Conservation (phyloP, 140 eudicot species). For the Oenanthe javanica region DNA sequence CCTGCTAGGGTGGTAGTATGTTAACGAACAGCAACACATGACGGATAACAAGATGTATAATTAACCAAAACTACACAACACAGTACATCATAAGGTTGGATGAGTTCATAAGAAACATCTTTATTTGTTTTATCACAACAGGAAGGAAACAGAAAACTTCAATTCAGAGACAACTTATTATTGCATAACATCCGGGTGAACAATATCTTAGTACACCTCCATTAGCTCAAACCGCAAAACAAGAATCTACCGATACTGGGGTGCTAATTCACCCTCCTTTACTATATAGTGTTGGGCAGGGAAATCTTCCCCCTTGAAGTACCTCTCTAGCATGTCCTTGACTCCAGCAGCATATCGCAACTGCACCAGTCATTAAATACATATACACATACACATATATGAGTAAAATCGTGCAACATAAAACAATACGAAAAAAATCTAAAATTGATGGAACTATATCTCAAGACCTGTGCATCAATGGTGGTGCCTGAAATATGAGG, state of each 20-base stretch:
- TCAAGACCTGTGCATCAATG: slow-evolving; percentile 84
- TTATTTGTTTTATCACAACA: background rate
- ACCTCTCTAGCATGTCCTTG: slow-evolving; percentile 88
- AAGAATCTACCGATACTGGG: slow-evolving; percentile 64
- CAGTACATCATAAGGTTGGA: background rate
- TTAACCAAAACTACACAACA: background rate
- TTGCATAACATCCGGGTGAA: background rate
- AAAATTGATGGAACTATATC: background rate
- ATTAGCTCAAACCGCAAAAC: background rate
- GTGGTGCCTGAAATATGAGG: slow-evolving; percentile 99
- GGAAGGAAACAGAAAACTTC: background rate
- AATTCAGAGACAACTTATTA: background rate
- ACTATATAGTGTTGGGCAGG: slow-evolving; percentile 87
- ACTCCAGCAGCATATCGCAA: slow-evolving; percentile 93
- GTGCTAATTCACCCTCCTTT: slow-evolving; percentile 92
- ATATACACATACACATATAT: background rate
- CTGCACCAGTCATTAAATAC: slow-evolving; percentile 29
- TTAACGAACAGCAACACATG: background rate
- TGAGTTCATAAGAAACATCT: background rate
- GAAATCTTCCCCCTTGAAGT: slow-evolving; percentile 96
- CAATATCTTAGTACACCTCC: background rate
- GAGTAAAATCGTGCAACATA: background rate
- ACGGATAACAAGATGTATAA: background rate
- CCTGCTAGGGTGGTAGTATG: background rate
- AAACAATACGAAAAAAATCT: background rate